phyloP scores from a whole-genome alignment of 257 asterid genomes.

The Cordia subcordata region DNA sequence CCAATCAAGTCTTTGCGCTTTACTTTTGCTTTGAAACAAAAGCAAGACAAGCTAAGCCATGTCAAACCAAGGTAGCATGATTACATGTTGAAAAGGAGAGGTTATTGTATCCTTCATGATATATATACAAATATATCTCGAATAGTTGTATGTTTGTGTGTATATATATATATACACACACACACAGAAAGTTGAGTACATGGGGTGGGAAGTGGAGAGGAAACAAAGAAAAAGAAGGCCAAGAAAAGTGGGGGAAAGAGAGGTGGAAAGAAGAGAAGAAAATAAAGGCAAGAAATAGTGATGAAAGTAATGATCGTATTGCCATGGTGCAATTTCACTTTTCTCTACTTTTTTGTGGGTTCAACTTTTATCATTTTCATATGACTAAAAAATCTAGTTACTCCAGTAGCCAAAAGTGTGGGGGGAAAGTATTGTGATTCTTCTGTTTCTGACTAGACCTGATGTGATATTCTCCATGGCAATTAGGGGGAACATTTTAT shows the following conservation, averaged over 20 bases:
- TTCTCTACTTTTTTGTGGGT: too few relatives aligned
- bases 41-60: slow-evolving; percentile 19
- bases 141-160: slow-evolving; percentile 12
- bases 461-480: not conserved
- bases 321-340: too few relatives aligned
- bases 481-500: not conserved
- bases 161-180: too few relatives aligned
- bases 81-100: slow-evolving; percentile 28
- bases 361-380: slow-evolving; percentile 21
- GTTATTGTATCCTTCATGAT: slow-evolving; percentile 23
- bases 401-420: slow-evolving; percentile 8
- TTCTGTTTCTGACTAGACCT: not conserved
- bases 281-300: slow-evolving; percentile 35
- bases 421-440: slow-evolving; percentile 8
- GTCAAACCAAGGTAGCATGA: slow-evolving; percentile 30
- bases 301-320: slow-evolving; percentile 39
- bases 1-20: slow-evolving; percentile 11
- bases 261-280: slow-evolving; percentile 29
- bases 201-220: slow-evolving; percentile 17
- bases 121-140: slow-evolving; percentile 11
- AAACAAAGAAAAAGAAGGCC: slow-evolving; percentile 21
- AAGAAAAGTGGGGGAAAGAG: slow-evolving; percentile 2
- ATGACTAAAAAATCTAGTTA: slow-evolving; percentile 15
- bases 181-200: slow-evolving; percentile 18
- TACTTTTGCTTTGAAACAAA: slow-evolving; percentile 15